Evolutionary conservation across 2,329 filamentous ascomycete species (phyloP), one percentile per base, ranked within the genome.

Genomic region (Cladosporium halotolerans): DNA sequence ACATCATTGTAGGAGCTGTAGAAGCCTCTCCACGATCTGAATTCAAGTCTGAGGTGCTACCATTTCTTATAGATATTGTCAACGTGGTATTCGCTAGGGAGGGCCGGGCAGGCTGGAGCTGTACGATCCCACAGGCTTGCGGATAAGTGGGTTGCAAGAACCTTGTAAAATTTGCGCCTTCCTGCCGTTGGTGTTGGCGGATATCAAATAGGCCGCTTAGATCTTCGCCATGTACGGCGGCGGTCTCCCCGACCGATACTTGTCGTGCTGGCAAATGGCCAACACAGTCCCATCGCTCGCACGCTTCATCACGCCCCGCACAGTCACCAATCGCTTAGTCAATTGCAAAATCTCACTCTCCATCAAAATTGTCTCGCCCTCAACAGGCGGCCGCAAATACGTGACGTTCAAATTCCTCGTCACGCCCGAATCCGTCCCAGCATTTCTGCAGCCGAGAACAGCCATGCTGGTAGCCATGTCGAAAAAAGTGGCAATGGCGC

Each of bases 401-500:
- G 70, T 74, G 45, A 74, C 74, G 58, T 71, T 76, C 56, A 78
- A 62, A 49, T 62, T 70, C 36, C 70, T 55, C 36, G 62, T 69
- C 8, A 77, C 74, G 44, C 74, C 71, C 2, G 67, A 73, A n/a
- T 66, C 63, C 6, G 50, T 50, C 73, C 73, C 77, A 45, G 71
- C 72, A 7, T 59, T 60, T 1, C 66, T 68, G 14, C 62, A 59
- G 3, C 66, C 62, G 5, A 56, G 59, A 13, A 74, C 63, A 5
- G 72, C 66, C 7, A 72, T 63, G 6, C 69, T 73, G 1, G 75
- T 77, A 52, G 73, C 72, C 66, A 81, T 76, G 60, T 83, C 80
- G 55, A 79, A 79, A 41, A 81, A 76, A 4, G 78, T 66, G 0
- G 76, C 74, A 2, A 77, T 76, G 2, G 76, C 77, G 6, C 78